These are phyloP conservation scores for Penicillium cosmopolitanum DNA, from an alignment of 495 filamentous ascomycete genomes.

Conservation along the genomic window DNA sequence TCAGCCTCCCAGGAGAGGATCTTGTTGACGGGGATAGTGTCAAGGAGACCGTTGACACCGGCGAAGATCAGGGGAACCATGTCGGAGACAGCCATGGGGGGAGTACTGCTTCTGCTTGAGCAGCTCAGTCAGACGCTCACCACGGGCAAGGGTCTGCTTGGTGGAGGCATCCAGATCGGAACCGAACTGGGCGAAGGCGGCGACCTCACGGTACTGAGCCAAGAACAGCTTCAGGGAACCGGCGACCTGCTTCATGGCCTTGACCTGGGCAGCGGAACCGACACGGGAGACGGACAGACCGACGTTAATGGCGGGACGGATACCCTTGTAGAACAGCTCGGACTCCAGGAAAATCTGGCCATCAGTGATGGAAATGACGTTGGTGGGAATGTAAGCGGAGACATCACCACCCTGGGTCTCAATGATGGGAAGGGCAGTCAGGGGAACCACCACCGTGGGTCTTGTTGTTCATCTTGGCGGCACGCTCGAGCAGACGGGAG, in stretches of 20 bases:
- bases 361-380: conserved; percentile 99
- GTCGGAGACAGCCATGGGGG: conserved; percentile 96
- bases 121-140: conserved; percentile 98
- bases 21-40: conserved; percentile 82
- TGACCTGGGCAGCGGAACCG: conserved; percentile 98
- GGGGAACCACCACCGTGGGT: conserved; percentile 91
- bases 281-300: conserved; percentile 99
- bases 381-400: conserved; percentile 99
- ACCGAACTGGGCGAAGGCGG: conserved; percentile 99
- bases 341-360: conserved; percentile 99
- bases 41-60: conserved; percentile 96
- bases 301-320: conserved; percentile 99
- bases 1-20: conserved; percentile 91
- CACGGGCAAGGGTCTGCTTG: conserved; percentile 98
- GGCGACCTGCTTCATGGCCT: conserved; percentile 99
- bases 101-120: conserved; percentile 99
- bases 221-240: conserved; percentile 99
- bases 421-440: conserved; percentile 97
- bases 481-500: conserved; percentile 98
- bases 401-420: conserved; percentile 99
- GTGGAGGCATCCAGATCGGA: conserved; percentile 98
- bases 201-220: conserved; percentile 99
- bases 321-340: conserved; percentile 99
- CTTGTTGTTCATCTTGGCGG: conserved; percentile 98
- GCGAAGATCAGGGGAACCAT: conserved; percentile 99